phyloP scores from a whole-genome alignment of 192 early-diverging fungal genomes.

The Mortierella antarctica region DNA sequence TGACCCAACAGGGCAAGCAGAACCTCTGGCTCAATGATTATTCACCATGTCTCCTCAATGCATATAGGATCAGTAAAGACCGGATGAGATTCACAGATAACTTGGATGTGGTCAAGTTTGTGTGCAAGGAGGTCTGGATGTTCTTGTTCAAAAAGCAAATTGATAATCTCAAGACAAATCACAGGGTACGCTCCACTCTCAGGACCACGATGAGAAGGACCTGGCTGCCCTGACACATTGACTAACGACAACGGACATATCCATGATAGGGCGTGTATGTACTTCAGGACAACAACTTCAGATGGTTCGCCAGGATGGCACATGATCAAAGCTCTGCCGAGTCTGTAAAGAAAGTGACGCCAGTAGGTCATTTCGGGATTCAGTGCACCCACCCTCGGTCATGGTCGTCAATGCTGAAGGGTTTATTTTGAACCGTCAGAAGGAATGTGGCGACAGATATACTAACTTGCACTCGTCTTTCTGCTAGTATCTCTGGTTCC shows the following conservation, averaged over 20 bases:
- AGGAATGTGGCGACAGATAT: neutral
- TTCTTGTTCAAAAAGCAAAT: constrained; percentile 96
- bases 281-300: constrained; percentile 96
- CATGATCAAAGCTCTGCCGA: constrained; percentile 81
- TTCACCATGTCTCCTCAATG: neutral
- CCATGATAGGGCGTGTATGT: constrained; percentile 89
- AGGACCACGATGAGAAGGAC: neutral
- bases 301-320: constrained; percentile 95
- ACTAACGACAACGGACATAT: neutral
- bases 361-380: constrained; percentile 59
- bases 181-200: constrained; percentile 67
- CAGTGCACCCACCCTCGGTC: neutral
- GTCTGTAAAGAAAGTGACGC: constrained; percentile 79
- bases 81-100: constrained; percentile 91
- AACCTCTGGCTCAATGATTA: no score
- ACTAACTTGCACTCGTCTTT: no score
- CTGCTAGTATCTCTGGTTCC: constrained; percentile 89
- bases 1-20: no score
- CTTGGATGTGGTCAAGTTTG: constrained; percentile 97
- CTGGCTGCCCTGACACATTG: neutral
- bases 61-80: constrained; percentile 81
- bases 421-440: neutral
- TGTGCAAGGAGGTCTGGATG: constrained; percentile 99
- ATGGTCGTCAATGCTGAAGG: neutral
- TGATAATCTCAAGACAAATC: constrained; percentile 99